A percentile compares a stretch with the other conserved stretches of the same genome.
Conservation (phyloP, 2,329 filamentous ascomycete species). For the Escovopsis sp. region DNA sequence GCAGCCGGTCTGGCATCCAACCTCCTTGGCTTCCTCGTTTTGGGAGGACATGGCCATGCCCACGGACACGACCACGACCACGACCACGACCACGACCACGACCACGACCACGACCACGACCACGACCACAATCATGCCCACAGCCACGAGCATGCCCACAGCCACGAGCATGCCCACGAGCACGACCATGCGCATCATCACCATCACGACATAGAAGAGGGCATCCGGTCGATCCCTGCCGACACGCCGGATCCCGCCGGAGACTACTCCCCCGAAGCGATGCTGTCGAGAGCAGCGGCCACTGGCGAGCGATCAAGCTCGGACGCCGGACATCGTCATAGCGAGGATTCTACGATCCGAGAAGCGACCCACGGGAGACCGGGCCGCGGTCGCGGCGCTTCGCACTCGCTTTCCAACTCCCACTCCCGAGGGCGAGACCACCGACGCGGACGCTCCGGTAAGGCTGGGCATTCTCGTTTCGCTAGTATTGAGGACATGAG, state of each 20-base stretch:
- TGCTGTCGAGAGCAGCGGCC: slow-evolving; percentile 33
- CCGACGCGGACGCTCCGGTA: slow-evolving; percentile 27
- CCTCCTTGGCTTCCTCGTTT: slow-evolving; percentile 72
- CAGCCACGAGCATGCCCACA: neutral
- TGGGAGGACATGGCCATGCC: slow-evolving; percentile 84
- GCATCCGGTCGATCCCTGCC: slow-evolving; percentile 27
- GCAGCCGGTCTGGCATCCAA: slow-evolving; percentile 78
- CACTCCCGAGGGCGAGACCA: slow-evolving; percentile 26
- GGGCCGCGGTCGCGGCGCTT: slow-evolving; percentile 9
- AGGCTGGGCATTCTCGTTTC: slow-evolving; percentile 42
- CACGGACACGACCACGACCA: slow-evolving; percentile 44
- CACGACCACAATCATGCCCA: slow-evolving; percentile 20
- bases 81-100: slow-evolving; percentile 33
- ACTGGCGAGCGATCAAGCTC: slow-evolving; percentile 13
- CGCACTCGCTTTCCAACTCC: slow-evolving; percentile 10
- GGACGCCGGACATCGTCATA: slow-evolving; percentile 25
- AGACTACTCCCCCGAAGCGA: slow-evolving; percentile 48
- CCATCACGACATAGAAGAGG: slow-evolving; percentile 33
- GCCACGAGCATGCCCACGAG: slow-evolving; percentile 17
- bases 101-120: slow-evolving; percentile 24
- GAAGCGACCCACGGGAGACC: slow-evolving; percentile 15
- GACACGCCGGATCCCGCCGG: slow-evolving; percentile 45
- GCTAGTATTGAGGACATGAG: slow-evolving; percentile 58
- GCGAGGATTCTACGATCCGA: slow-evolving; percentile 13
- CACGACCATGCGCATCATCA: slow-evolving; percentile 11